Percentiles rank a stretch among this genome's conserved stretches.
Conservation (phyloP, 768 basidiomycete genomes). For the Erythrobasidium yunnanense region DNA sequence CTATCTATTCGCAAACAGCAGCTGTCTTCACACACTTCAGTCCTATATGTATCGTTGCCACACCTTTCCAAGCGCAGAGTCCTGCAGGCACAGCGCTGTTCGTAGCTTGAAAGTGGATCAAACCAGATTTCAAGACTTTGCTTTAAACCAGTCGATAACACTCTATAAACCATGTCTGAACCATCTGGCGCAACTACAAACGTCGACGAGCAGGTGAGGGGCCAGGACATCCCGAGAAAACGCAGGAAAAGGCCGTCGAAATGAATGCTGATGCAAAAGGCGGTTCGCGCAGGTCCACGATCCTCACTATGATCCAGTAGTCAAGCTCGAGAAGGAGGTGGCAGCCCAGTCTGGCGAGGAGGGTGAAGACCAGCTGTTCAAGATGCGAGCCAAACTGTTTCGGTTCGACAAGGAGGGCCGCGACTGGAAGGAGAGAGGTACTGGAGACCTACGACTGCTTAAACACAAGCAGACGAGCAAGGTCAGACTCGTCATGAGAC, state of each 20-base stretch:
- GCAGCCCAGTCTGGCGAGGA: conserved; percentile 92
- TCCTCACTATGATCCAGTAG: conserved; percentile 87
- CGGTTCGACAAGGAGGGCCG: conserved; percentile 64
- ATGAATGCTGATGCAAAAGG: too few relatives aligned
- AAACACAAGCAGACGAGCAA: conserved; percentile 80
- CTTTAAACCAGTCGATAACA: too few relatives aligned
- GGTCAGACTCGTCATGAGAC: conserved; percentile 92
- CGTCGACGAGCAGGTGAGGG: background rate
- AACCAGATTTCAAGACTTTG: too few relatives aligned
- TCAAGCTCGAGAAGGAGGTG: conserved; percentile 89
- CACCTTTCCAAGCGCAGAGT: too few relatives aligned
- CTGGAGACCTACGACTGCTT: conserved; percentile 61
- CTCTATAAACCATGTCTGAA: background rate
- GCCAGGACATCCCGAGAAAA: too few relatives aligned
- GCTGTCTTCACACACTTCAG: too few relatives aligned
- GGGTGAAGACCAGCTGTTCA: conserved; percentile 83
- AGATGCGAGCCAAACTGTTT: conserved; percentile 98
- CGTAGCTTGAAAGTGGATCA: too few relatives aligned
- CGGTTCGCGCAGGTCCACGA: conserved; percentile 51
- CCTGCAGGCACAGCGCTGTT: too few relatives aligned
- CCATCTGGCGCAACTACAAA: background rate
- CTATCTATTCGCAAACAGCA: too few relatives aligned
- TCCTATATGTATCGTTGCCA: too few relatives aligned
- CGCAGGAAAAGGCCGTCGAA: too few relatives aligned
- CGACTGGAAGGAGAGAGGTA: conserved; percentile 86